These are phyloP conservation scores for Candida khao-thaluensis DNA, from an alignment of 805 yeast species.

Conservation along the genomic window DNA sequence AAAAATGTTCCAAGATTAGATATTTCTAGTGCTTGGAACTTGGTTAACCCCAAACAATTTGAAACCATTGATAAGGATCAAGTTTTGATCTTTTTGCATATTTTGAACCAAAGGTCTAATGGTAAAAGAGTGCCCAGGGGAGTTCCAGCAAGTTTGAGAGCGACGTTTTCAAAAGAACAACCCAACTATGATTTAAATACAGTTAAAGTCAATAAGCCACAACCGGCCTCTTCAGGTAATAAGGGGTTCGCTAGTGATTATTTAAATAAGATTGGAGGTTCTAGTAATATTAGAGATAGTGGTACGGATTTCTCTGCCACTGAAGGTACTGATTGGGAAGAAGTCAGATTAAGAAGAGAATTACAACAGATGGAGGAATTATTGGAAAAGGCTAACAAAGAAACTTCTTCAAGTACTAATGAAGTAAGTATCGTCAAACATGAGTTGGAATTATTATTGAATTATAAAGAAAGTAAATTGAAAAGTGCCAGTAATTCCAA, in stretches of 20 bases:
- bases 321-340: constrained; percentile 90
- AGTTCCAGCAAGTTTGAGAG: constrained; percentile 91
- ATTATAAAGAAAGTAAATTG: constrained; percentile 68
- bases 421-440: constrained; percentile 38
- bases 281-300: constrained; percentile 29
- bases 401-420: constrained; percentile 17
- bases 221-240: constrained; percentile 13
- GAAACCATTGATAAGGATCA: constrained; percentile 94
- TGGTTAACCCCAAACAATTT: constrained; percentile 86
- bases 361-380: constrained; percentile 71
- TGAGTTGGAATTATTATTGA: constrained; percentile 80
- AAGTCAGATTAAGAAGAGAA: constrained; percentile 77
- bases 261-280: constrained; percentile 54
- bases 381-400: constrained; percentile 48
- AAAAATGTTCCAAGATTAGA: constrained; percentile 78
- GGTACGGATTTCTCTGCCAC: constrained; percentile 75
- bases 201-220: constrained; percentile 29
- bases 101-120: constrained; percentile 83
- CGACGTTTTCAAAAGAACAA: constrained; percentile 83
- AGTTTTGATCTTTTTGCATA: constrained; percentile 82
- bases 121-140: constrained; percentile 85
- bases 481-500: constrained; percentile 8
- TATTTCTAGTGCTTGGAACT: constrained; percentile 87
- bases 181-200: constrained; percentile 65
- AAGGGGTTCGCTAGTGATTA: constrained; percentile 54